Evolutionary conservation across 2,329 filamentous ascomycete species (phyloP).

Genomic region (Paracamarosporium sp.): DNA sequence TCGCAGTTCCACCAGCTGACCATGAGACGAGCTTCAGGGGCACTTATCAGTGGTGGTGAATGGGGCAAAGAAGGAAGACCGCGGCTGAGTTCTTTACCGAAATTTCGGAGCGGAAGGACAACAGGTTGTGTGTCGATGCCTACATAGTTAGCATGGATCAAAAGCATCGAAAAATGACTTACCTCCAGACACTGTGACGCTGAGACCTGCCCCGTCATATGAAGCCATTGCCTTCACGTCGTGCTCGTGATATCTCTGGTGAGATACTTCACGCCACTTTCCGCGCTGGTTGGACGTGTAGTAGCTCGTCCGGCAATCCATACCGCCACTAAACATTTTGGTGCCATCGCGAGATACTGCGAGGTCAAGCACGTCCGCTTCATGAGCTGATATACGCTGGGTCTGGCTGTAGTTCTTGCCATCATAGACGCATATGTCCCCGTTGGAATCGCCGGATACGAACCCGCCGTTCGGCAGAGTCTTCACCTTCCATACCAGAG

Average conservation of each 20-base stretch:
- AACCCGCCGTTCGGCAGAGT: slow-evolving; percentile 87
- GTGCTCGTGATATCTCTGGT: slow-evolving; percentile 86
- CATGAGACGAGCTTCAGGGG: slow-evolving; percentile 75
- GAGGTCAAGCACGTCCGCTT: slow-evolving; percentile 90
- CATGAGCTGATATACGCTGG: slow-evolving; percentile 85
- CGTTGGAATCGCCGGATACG: slow-evolving; percentile 92
- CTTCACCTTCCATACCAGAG: slow-evolving; percentile 93
- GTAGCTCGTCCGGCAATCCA: slow-evolving; percentile 85
- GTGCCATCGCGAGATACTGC: slow-evolving; percentile 80
- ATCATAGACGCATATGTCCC: slow-evolving; percentile 92
- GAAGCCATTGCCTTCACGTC: slow-evolving; percentile 95
- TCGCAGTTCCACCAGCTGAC: slow-evolving; percentile 93
- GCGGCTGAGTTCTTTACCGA: slow-evolving; percentile 80
- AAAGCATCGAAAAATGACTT: slow-evolving; percentile 37
- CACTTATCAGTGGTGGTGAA: slow-evolving; percentile 73
- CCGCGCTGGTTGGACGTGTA: slow-evolving; percentile 68
- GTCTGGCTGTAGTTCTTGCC: slow-evolving; percentile 88
- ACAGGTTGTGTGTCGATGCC: slow-evolving; percentile 86
- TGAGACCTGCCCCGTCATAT: slow-evolving; percentile 83
- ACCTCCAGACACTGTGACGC: slow-evolving; percentile 91
- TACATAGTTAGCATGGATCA: slow-evolving; percentile 49
- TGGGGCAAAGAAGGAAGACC: slow-evolving; percentile 86
- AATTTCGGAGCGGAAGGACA: slow-evolving; percentile 79
- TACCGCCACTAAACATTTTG: slow-evolving; percentile 86
- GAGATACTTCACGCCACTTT: slow-evolving; percentile 82